phyloP scores from a whole-genome alignment of 257 asterid genomes.

The Gentiana straminea region DNA sequence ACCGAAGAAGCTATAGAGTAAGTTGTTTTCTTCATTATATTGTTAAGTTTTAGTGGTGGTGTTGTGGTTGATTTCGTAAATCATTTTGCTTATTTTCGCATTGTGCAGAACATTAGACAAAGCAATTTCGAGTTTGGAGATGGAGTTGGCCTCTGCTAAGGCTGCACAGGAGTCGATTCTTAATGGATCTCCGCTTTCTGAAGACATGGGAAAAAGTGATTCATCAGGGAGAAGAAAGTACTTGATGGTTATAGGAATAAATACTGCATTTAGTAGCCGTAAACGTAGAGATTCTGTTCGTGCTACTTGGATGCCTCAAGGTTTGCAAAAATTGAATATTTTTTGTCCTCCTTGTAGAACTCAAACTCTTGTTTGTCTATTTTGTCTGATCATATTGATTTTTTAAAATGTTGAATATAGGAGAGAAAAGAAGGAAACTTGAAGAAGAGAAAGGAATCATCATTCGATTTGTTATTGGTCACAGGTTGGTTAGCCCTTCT shows the following conservation, averaged over 20 bases:
- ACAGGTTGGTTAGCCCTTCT: slow-evolving; percentile 32
- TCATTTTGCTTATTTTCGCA: neutral
- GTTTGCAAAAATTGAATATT: slow-evolving; percentile 14
- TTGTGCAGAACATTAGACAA: slow-evolving; percentile 54
- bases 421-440: slow-evolving; percentile 50
- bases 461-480: slow-evolving; percentile 81
- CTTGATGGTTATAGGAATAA: slow-evolving; percentile 71
- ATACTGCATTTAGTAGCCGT: slow-evolving; percentile 91
- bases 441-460: slow-evolving; percentile 75
- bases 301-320: slow-evolving; percentile 96
- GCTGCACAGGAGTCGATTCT: slow-evolving; percentile 66
- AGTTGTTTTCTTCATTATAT: slow-evolving; percentile 16
- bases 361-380: slow-evolving; percentile 5
- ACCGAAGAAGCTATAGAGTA: slow-evolving; percentile 50
- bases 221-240: slow-evolving; percentile 38
- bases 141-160: slow-evolving; percentile 79
- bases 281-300: slow-evolving; percentile 88
- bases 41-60: neutral
- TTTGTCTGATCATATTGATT: slow-evolving; percentile 8
- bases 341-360: neutral
- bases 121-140: slow-evolving; percentile 68
- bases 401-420: slow-evolving; percentile 27
- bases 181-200: slow-evolving; percentile 61
- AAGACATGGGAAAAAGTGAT: slow-evolving; percentile 25
- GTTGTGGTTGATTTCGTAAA: neutral